These are phyloP conservation scores for Candida broadrunensis DNA, from an alignment of 805 yeast species.

Conservation along the genomic window DNA sequence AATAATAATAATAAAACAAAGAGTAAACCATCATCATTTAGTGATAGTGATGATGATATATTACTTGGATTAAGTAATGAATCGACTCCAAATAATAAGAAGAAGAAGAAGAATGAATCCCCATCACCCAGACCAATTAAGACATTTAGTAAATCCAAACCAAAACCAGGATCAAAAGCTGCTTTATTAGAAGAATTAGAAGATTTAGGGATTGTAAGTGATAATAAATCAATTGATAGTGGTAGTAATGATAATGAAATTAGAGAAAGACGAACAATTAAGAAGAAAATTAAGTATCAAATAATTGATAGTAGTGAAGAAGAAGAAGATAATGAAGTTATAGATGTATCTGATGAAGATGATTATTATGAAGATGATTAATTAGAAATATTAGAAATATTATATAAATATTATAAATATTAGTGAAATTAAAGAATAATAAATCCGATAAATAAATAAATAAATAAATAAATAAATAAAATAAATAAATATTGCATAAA, in stretches of 20 bases:
- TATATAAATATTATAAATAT: too few species aligned
- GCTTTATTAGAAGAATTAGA: constrained; percentile 20
- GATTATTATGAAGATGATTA: constrained; percentile 12
- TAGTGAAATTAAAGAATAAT: too few species aligned
- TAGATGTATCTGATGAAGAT: constrained; percentile 14
- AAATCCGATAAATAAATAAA: too few species aligned
- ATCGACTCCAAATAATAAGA: constrained; percentile 2
- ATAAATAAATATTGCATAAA: too few species aligned
- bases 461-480: too few species aligned
- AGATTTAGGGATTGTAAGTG: constrained; percentile 14
- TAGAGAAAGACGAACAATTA: constrained; percentile 7
- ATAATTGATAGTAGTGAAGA: constrained; percentile 16
- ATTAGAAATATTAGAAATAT: too few species aligned
- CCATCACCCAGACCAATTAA: neutral
- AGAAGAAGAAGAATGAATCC: neutral
- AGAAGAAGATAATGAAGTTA: constrained; percentile 11
- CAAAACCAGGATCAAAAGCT: constrained; percentile 5
- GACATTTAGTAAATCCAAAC: constrained; percentile 1
- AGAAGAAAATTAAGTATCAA: constrained; percentile 8
- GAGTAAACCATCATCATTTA: constrained; percentile 12
- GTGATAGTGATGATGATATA: constrained; percentile 34
- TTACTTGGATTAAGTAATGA: constrained; percentile 11
- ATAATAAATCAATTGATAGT: neutral
- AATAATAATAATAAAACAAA: constrained; percentile 2
- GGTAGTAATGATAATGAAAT: constrained; percentile 3